These are phyloP conservation scores for Cercospora canescens DNA, from an alignment of 2,329 filamentous ascomycete genomes.

Conservation along the genomic window DNA sequence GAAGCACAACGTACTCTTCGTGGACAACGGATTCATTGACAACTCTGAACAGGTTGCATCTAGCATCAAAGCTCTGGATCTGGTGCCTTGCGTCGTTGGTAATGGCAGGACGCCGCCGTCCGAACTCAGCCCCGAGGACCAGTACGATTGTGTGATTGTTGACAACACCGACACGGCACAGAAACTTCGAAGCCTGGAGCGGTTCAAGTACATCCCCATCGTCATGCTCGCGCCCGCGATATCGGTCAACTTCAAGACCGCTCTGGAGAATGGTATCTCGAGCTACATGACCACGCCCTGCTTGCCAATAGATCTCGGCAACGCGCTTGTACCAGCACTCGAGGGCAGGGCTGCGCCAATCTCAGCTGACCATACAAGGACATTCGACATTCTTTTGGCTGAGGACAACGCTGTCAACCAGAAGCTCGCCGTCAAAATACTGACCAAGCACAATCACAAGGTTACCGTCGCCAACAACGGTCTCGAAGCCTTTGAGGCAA, in stretches of 20 bases:
- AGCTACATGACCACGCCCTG: conserved; percentile 99
- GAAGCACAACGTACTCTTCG: conserved; percentile 88
- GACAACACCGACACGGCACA: conserved; percentile 92
- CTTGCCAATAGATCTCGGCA: conserved; percentile 88
- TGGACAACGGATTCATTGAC: conserved; percentile 83
- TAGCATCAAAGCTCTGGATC: conserved; percentile 76
- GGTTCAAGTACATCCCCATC: conserved; percentile 97
- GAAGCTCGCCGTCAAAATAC: conserved; percentile 89
- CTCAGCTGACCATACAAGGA: conserved; percentile 89
- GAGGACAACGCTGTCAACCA: conserved; percentile 99
- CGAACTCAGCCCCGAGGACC: conserved; percentile 56
- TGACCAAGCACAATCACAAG: conserved; percentile 93
- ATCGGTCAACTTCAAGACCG: conserved; percentile 88
- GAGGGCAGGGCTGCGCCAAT: conserved; percentile 91
- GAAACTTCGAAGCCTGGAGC: conserved; percentile 79
- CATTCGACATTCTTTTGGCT: conserved; percentile 90
- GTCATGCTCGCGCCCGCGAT: conserved; percentile 88
- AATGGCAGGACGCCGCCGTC: conserved; percentile 62
- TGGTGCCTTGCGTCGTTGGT: conserved; percentile 81
- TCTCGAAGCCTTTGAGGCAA: conserved; percentile 86
- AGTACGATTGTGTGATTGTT: conserved; percentile 93
- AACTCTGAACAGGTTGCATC: conserved; percentile 73
- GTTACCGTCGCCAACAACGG: conserved; percentile 95
- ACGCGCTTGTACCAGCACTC: conserved; percentile 91
- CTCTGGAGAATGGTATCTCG: conserved; percentile 92